Conservation (phyloP, 2,329 filamentous ascomycete genomes). For the Aspergillus fructus region DNA sequence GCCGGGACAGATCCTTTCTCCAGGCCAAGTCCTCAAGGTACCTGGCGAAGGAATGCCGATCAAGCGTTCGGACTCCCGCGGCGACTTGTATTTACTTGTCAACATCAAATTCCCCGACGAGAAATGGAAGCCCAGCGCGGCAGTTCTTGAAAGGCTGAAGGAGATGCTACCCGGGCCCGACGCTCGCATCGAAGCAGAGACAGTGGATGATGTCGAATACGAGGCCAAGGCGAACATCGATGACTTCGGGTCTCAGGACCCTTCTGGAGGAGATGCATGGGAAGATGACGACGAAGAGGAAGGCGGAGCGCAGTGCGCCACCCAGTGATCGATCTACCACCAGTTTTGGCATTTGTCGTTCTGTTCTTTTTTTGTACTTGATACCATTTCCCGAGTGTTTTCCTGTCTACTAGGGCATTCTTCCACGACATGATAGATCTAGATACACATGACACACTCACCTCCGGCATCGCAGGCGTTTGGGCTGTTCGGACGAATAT, state of each 20-base stretch:
- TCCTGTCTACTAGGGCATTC: background rate
- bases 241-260: conserved; percentile 54
- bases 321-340: conserved; percentile 39
- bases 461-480: conserved; percentile 20
- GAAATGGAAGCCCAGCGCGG: conserved; percentile 75
- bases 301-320: conserved; percentile 49
- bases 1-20: conserved; percentile 76
- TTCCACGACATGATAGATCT: conserved; percentile 20
- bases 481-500: background rate
- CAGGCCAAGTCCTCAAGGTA: conserved; percentile 82
- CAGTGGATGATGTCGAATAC: conserved; percentile 83
- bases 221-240: conserved; percentile 82
- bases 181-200: conserved; percentile 64
- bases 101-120: conserved; percentile 87
- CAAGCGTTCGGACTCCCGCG: conserved; percentile 79
- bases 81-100: conserved; percentile 83
- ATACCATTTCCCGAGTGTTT: conserved; percentile 13
- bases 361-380: conserved; percentile 4
- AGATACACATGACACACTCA: conserved; percentile 18
- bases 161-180: conserved; percentile 71
- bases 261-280: conserved; percentile 45
- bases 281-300: conserved; percentile 51
- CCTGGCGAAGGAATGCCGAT: conserved; percentile 90
- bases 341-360: conserved; percentile 9
- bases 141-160: conserved; percentile 66